Evolutionary conservation across 2,329 filamentous ascomycete species (phyloP), one percentile per base, ranked within the genome.

Genomic region (Hypoxylon sp.): DNA sequence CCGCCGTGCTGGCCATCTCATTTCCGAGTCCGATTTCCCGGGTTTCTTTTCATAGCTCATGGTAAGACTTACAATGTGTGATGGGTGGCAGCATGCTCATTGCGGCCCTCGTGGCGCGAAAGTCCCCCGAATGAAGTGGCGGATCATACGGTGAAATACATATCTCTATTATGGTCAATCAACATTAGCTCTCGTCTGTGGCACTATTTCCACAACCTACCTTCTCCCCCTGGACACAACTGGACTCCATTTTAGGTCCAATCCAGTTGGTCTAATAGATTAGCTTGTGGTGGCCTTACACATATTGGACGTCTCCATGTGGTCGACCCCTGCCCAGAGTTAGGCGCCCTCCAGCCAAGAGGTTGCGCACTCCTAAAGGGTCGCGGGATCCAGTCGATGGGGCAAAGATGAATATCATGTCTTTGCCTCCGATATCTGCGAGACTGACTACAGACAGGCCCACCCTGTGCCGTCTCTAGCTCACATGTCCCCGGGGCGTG

Each of bases 201-300:
- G 31, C 36, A 45, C 52, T 56, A 50, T 56, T 56, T 53, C 31
- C 41, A 27, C 41, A 50, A 52, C 34, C 32, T 48, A 46, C 30
- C 44, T 45, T 35, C 25, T 41, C 25, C n/a, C 51, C 36, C 27
- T 31, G 27, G 36, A 12, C 19, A 27, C 48, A 37, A 48, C 40
- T 52, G 50, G 52, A 35, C 54, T 40, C 55, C 44, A 47, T 60
- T 58, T 58, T 55, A 58, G 43, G 57, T 61, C 55, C 52, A 41
- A 23, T 47, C 20, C 37, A 35, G 23, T 31, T 51, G 7, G 38
- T 37, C 36, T 56, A 54, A 20, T 30, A 29, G 29, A 32, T 44
- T 50, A 53, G 56, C 38, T 30, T 17, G 21, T 55, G 37, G 37
- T 36, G 19, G 46, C 53, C 47, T 43, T 51, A 19, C 38, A 40